A percentile compares a stretch with the other conserved stretches of the same genome.
Conservation (phyloP, 148 eudicot species). For the Chenopodium formosanum region DNA sequence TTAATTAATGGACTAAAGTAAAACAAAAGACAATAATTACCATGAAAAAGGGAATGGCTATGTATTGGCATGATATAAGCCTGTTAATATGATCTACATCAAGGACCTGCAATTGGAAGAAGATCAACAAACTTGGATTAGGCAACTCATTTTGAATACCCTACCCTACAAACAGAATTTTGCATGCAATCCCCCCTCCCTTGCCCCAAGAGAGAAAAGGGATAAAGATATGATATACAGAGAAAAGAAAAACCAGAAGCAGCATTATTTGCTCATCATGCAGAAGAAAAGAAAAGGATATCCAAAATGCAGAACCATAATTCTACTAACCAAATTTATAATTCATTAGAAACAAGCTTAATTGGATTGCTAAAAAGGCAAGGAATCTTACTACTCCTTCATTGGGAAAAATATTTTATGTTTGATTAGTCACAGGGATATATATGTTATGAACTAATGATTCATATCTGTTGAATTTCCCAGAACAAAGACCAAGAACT, state of each 20-base stretch:
- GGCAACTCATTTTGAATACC: background rate
- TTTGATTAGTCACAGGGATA: too few species aligned
- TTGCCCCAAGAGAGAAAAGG: background rate
- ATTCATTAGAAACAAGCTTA: background rate
- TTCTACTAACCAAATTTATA: background rate
- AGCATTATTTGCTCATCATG: background rate
- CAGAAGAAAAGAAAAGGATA: background rate
- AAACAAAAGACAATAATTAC: slow-evolving; percentile 32
- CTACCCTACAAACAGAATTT: background rate
- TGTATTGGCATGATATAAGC: slow-evolving; percentile 76
- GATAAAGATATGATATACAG: background rate
- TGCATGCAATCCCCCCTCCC: background rate
- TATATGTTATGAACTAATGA: too few species aligned
- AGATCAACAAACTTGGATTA: background rate
- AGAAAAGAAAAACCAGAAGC: background rate
- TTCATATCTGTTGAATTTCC: background rate
- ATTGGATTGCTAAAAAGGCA: background rate
- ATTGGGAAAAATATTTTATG: too few species aligned
- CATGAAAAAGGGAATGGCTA: slow-evolving; percentile 84
- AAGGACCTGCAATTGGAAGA: slow-evolving; percentile 46
- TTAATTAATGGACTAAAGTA: background rate
- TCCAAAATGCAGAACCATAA: background rate
- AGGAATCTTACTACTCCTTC: background rate
- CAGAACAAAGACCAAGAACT: background rate
- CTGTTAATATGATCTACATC: slow-evolving; percentile 86